These are phyloP conservation scores for Peribolospora baueri DNA, from an alignment of 768 basidiomycete species.

Conservation along the genomic window DNA sequence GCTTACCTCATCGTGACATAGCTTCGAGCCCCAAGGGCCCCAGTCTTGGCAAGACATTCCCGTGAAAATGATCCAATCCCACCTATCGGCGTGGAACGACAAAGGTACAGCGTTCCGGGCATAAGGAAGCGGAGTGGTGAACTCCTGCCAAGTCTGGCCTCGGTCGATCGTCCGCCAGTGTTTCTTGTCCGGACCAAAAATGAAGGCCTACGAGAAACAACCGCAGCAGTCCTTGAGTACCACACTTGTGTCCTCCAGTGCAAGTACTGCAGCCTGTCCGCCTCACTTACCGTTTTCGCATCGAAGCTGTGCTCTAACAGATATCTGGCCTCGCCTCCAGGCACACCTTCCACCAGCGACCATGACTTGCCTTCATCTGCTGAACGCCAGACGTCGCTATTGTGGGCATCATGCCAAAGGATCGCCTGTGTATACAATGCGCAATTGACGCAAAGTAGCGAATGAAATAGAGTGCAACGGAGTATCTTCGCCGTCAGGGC, in stretches of 20 bases:
- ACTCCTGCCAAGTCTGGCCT: slow-evolving; percentile 65
- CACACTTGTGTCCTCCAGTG: neutral
- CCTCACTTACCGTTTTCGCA: slow-evolving; percentile 36
- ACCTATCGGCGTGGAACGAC: slow-evolving; percentile 59
- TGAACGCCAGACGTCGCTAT: slow-evolving; percentile 50
- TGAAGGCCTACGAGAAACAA: slow-evolving; percentile 41
- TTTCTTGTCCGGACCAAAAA: slow-evolving; percentile 41
- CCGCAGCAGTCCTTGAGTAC: neutral
- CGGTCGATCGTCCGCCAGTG: slow-evolving; percentile 78
- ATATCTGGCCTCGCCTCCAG: slow-evolving; percentile 34
- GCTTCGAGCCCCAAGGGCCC: slow-evolving; percentile 27
- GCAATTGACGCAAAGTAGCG: neutral
- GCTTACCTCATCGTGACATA: slow-evolving; percentile 51
- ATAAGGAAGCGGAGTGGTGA: slow-evolving; percentile 39
- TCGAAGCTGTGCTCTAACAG: slow-evolving; percentile 73
- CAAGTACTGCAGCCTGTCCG: neutral
- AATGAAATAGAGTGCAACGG: neutral
- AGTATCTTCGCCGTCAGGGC: neutral
- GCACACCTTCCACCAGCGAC: slow-evolving; percentile 29
- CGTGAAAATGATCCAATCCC: slow-evolving; percentile 54
- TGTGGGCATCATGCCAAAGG: slow-evolving; percentile 54
- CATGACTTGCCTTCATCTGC: slow-evolving; percentile 64
- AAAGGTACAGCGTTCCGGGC: slow-evolving; percentile 39
- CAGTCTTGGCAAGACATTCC: slow-evolving; percentile 36
- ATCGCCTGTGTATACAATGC: slow-evolving; percentile 25